These are phyloP conservation scores for Cnidoscolus chayamansa DNA, from an alignment of 441 rosid genomes.

Conservation along the genomic window DNA sequence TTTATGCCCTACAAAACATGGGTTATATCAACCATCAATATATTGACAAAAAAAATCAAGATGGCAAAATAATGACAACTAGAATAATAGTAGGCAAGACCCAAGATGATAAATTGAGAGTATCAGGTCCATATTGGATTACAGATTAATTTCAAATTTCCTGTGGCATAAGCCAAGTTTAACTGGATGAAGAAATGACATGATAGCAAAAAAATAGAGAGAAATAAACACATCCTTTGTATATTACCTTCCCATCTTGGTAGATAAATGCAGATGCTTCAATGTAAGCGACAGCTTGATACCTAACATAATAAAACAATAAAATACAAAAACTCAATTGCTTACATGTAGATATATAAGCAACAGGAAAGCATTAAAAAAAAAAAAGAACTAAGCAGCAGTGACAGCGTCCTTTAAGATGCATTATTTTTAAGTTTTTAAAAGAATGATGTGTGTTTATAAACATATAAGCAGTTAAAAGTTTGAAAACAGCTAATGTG, in stretches of 20 bases:
- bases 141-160: neutral
- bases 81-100: neutral
- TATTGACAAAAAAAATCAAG: neutral
- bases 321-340: neutral
- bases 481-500: neutral
- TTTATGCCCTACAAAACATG: neutral
- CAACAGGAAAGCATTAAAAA: slow-evolving; percentile 15
- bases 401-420: neutral
- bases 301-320: slow-evolving; percentile 47
- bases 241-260: slow-evolving; percentile 87
- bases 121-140: neutral
- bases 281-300: slow-evolving; percentile 93
- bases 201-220: neutral
- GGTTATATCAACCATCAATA: neutral
- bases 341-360: slow-evolving; percentile 12
- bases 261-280: slow-evolving; percentile 95
- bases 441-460: neutral
- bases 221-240: neutral
- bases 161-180: neutral
- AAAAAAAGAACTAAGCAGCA: slow-evolving; percentile 4
- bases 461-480: too few species aligned
- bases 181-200: neutral
- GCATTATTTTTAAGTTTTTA: neutral
- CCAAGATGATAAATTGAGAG: neutral
- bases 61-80: neutral